Conservation (phyloP, 306 rosid genomes). For the Cucurbita pepo region DNA sequence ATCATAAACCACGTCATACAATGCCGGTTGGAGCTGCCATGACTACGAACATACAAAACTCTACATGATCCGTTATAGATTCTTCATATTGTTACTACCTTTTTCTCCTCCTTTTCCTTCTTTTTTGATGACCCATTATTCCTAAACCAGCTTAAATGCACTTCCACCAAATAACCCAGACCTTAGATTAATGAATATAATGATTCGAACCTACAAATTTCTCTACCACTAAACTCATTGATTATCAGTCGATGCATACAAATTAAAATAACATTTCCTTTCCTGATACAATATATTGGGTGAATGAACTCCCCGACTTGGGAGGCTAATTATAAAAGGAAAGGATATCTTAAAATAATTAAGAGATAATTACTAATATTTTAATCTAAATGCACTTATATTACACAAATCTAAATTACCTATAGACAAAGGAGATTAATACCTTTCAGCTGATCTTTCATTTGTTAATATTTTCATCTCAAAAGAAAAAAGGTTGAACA, state of each 20-base stretch:
- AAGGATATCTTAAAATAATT: too few relatives aligned
- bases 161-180: not conserved
- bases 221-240: not conserved
- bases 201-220: not conserved
- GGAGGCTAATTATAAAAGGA: too few relatives aligned
- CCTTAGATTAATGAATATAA: not conserved
- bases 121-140: not conserved
- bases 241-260: not conserved
- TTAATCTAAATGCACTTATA: too few relatives aligned
- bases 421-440: not conserved
- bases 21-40: not conserved
- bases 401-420: not conserved
- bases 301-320: not conserved
- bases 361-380: too few relatives aligned
- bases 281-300: not conserved
- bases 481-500: conserved; percentile 48
- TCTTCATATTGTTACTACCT: not conserved
- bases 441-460: conserved; percentile 76
- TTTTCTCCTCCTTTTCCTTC: not conserved
- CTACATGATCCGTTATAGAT: not conserved
- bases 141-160: not conserved
- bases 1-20: not conserved
- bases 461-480: conserved; percentile 41
- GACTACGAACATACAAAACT: not conserved
- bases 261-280: not conserved